Percentiles rank a stretch among this genome's conserved stretches.
These are phyloP conservation scores for Lasiodiplodia hormozganensis DNA, from an alignment of 2,329 filamentous ascomycete species.

Conservation along the genomic window DNA sequence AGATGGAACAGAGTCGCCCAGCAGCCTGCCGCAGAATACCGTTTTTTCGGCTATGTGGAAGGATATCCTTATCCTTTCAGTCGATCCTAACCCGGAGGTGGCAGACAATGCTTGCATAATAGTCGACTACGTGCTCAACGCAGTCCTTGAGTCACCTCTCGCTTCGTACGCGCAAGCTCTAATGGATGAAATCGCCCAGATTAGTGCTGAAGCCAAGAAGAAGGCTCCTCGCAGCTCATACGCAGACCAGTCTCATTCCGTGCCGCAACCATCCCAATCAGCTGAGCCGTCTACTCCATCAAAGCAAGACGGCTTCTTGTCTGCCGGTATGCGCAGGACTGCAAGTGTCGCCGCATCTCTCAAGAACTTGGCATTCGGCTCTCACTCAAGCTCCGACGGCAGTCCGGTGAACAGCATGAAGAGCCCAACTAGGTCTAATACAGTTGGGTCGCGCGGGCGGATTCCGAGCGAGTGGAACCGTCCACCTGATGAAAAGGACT, in stretches of 20 bases:
- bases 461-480: conserved; percentile 65
- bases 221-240: conserved; percentile 55
- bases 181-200: conserved; percentile 71
- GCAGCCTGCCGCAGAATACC: conserved; percentile 73
- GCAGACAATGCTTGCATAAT: conserved; percentile 84
- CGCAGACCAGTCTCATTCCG: conserved; percentile 49
- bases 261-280: conserved; percentile 50
- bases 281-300: conserved; percentile 56
- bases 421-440: conserved; percentile 22
- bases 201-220: conserved; percentile 44
- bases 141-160: conserved; percentile 78
- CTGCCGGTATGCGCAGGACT: conserved; percentile 65
- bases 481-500: conserved; percentile 78
- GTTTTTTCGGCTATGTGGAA: conserved; percentile 96
- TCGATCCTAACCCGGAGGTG: conserved; percentile 94
- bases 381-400: conserved; percentile 38
- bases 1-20: conserved; percentile 10
- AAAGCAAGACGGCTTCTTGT: conserved; percentile 67
- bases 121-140: conserved; percentile 82
- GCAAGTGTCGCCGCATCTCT: conserved; percentile 70
- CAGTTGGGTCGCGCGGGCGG: conserved; percentile 53
- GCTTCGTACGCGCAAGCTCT: conserved; percentile 72
- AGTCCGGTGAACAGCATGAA: conserved; percentile 34
- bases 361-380: conserved; percentile 63
- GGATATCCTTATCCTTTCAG: conserved; percentile 85